A percentile compares a stretch with the other conserved stretches of the same genome.
Conservation (phyloP, 768 basidiomycete genomes). For the Phaeotremella skinneri region DNA sequence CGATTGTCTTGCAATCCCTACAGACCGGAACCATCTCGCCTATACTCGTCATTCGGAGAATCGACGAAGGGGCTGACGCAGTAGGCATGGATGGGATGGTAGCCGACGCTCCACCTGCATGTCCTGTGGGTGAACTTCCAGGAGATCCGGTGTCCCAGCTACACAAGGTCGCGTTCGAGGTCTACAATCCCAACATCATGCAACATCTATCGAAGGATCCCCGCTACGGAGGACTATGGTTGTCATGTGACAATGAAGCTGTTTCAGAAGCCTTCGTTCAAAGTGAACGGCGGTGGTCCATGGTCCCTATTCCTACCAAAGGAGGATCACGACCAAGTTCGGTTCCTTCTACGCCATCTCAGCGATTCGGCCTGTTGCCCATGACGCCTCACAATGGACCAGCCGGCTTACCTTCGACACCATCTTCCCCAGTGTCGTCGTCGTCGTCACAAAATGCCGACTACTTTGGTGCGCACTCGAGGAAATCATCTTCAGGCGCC, state of each 20-base stretch:
- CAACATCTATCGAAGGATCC: slow-evolving; percentile 11
- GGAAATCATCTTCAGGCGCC: slow-evolving; percentile 33
- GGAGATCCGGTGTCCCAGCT: slow-evolving; percentile 93
- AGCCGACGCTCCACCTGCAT: slow-evolving; percentile 59
- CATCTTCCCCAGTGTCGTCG: slow-evolving; percentile 36
- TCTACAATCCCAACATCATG: slow-evolving; percentile 30
- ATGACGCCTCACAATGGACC: slow-evolving; percentile 40
- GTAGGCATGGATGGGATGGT: slow-evolving; percentile 75
- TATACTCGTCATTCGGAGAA: slow-evolving; percentile 87
- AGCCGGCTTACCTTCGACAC: slow-evolving; percentile 30
- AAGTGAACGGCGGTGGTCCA: slow-evolving; percentile 30
- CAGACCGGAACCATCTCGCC: slow-evolving; percentile 92
- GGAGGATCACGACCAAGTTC: slow-evolving; percentile 21
- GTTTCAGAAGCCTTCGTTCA: slow-evolving; percentile 26
- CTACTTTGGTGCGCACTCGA: slow-evolving; percentile 37
- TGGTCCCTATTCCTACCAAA: slow-evolving; percentile 16
- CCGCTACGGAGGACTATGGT: slow-evolving; percentile 35
- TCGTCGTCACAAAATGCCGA: slow-evolving; percentile 24
- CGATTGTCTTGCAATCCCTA: slow-evolving; percentile 88
- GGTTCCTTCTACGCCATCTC: slow-evolving; percentile 36
- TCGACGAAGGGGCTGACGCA: slow-evolving; percentile 83
- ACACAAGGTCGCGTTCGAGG: slow-evolving; percentile 68
- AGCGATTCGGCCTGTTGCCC: slow-evolving; percentile 38
- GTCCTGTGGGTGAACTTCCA: slow-evolving; percentile 73
- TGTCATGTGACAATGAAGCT: slow-evolving; percentile 37